phyloP scores from a whole-genome alignment of 1,139 yeast species.

The Sugiyamaella castrensis region DNA sequence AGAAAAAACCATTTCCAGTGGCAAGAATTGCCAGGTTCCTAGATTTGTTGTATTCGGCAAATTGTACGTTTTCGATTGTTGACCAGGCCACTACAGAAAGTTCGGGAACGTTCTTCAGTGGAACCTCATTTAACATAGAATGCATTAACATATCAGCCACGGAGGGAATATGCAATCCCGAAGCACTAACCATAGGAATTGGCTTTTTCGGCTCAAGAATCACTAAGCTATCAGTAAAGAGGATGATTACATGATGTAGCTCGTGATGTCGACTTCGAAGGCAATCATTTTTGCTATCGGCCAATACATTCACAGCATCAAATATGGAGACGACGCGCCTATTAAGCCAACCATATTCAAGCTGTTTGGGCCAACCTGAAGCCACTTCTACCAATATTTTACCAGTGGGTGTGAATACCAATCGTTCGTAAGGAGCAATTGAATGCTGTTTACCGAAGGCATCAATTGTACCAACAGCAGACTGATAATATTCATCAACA shows the following conservation, averaged over 20 bases:
- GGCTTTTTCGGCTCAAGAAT: slow-evolving; percentile 47
- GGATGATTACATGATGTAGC: slow-evolving; percentile 54
- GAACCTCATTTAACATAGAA: slow-evolving; percentile 80
- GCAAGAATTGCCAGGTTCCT: slow-evolving; percentile 22
- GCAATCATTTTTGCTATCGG: slow-evolving; percentile 19
- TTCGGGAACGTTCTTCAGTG: slow-evolving; percentile 66
- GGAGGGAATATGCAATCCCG: slow-evolving; percentile 53
- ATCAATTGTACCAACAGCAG: slow-evolving; percentile 65
- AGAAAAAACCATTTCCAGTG: slow-evolving; percentile 11
- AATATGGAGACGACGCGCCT: slow-evolving; percentile 82
- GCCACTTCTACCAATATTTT: slow-evolving; percentile 82
- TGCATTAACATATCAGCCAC: slow-evolving; percentile 84
- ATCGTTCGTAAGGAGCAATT: slow-evolving; percentile 47
- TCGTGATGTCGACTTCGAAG: slow-evolving; percentile 2
- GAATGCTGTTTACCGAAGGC: slow-evolving; percentile 60
- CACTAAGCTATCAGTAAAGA: slow-evolving; percentile 76
- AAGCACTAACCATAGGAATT: slow-evolving; percentile 31
- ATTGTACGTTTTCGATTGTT: slow-evolving; percentile 48
- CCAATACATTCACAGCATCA: slow-evolving; percentile 50
- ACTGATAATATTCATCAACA: slow-evolving; percentile 47
- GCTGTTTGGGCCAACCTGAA: slow-evolving; percentile 78
- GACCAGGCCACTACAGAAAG: slow-evolving; percentile 71
- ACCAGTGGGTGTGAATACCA: slow-evolving; percentile 90
- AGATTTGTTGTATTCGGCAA: slow-evolving; percentile 30
- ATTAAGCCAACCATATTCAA: slow-evolving; percentile 85